A percentile compares a stretch with the other conserved stretches of the same genome.
Evolutionary conservation across 2,329 filamentous ascomycete genomes (phyloP).

Genomic region (Cordyceps cicadae): DNA sequence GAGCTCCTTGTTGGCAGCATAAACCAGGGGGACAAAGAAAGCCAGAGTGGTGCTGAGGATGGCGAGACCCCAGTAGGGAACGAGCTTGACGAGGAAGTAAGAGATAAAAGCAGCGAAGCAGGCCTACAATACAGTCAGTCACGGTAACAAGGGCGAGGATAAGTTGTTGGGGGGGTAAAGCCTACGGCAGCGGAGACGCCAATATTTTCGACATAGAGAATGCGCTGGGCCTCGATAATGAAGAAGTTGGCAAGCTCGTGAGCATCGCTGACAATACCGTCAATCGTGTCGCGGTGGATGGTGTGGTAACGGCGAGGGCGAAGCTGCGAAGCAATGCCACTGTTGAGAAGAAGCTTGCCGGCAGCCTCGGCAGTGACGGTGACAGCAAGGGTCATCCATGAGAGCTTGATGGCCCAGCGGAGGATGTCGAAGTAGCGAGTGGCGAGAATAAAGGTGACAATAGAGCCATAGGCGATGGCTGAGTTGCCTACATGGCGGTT

Average conservation of each 20-base stretch:
- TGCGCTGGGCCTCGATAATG: slow-evolving; percentile 60
- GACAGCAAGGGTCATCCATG: slow-evolving; percentile 52
- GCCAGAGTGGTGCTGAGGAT: slow-evolving; percentile 50
- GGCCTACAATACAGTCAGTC: slow-evolving; percentile 34
- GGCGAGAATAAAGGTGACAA: slow-evolving; percentile 52
- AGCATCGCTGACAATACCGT: slow-evolving; percentile 52
- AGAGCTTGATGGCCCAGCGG: slow-evolving; percentile 57
- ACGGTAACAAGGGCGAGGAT: not conserved
- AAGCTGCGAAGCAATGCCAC: slow-evolving; percentile 56
- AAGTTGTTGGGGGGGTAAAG: slow-evolving; percentile 11
- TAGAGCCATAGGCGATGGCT: slow-evolving; percentile 52
- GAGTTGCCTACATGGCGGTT: slow-evolving; percentile 45
- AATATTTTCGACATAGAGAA: slow-evolving; percentile 61
- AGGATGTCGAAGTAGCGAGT: slow-evolving; percentile 58
- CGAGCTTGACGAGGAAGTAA: slow-evolving; percentile 61
- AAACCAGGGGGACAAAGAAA: slow-evolving; percentile 57
- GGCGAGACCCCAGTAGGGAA: slow-evolving; percentile 61
- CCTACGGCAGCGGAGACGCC: slow-evolving; percentile 51
- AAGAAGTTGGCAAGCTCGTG: slow-evolving; percentile 66
- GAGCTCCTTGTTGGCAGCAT: slow-evolving; percentile 60
- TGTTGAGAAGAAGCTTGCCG: slow-evolving; percentile 53
- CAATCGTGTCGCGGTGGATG: slow-evolving; percentile 53
- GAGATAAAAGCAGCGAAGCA: slow-evolving; percentile 54
- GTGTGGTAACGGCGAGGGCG: slow-evolving; percentile 62
- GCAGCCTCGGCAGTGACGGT: slow-evolving; percentile 53